Evolutionary conservation across 2,329 filamentous ascomycete genomes (phyloP).

Genomic region (Aspergillus novoparasiticus): DNA sequence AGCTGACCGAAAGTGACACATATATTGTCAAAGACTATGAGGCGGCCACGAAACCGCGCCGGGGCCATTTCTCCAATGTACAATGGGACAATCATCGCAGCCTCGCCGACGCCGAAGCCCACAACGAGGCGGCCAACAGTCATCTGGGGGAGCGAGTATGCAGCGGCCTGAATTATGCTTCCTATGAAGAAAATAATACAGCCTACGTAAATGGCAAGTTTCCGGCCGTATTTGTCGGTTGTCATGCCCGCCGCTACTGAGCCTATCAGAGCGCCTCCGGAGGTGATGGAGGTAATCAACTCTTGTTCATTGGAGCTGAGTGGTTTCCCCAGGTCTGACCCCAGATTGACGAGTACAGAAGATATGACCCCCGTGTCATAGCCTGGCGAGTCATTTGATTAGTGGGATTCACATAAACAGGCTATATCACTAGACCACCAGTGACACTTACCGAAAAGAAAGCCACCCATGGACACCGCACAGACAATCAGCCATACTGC

Average conservation of each 20-base stretch:
- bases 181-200: slow-evolving; percentile 46
- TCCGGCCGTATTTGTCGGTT: slow-evolving; percentile 45
- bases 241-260: slow-evolving; percentile 42
- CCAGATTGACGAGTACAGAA: slow-evolving; percentile 43
- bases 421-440: not conserved
- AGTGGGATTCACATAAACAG: not conserved
- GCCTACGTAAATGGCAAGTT: slow-evolving; percentile 45
- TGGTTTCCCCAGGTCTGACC: slow-evolving; percentile 39
- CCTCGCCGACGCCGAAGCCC: slow-evolving; percentile 53
- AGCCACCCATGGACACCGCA: slow-evolving; percentile 23
- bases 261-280: slow-evolving; percentile 51
- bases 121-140: slow-evolving; percentile 50
- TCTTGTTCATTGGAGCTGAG: slow-evolving; percentile 51
- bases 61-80: slow-evolving; percentile 57
- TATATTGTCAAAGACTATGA: slow-evolving; percentile 49
- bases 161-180: slow-evolving; percentile 38
- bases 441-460: slow-evolving; percentile 17
- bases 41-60: slow-evolving; percentile 49
- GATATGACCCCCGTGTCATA: slow-evolving; percentile 54
- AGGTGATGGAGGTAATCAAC: slow-evolving; percentile 55
- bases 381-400: slow-evolving; percentile 23
- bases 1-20: slow-evolving; percentile 48
- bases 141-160: slow-evolving; percentile 48
- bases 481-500: slow-evolving; percentile 20
- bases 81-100: slow-evolving; percentile 49